Evolutionary conservation across 139 green algal species (phyloP).

Genomic region (Diplosphaera chodatii): DNA sequence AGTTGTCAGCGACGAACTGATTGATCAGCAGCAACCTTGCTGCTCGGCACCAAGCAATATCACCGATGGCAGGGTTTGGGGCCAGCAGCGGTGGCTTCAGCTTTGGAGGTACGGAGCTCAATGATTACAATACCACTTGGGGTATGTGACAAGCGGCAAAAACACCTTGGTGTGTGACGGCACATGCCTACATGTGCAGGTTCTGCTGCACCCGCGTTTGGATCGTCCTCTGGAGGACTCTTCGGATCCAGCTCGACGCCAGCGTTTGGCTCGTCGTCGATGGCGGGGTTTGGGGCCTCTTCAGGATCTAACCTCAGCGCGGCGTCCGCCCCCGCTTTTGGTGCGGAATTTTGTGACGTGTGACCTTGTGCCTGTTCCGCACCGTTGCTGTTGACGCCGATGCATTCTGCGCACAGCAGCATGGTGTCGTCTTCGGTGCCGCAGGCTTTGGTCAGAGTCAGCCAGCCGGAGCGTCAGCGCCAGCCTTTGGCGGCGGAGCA

Average conservation of each 20-base stretch:
- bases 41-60: neutral
- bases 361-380: too few relatives aligned
- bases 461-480: neutral
- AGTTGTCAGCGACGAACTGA: too few relatives aligned
- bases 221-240: neutral
- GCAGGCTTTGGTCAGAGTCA: neutral
- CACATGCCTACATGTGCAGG: too few relatives aligned
- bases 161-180: too few relatives aligned
- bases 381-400: too few relatives aligned
- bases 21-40: neutral
- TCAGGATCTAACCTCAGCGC: slow-evolving; percentile 1
- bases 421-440: too few relatives aligned
- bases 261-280: slow-evolving; percentile 1
- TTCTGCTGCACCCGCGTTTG: neutral
- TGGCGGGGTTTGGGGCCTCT: neutral
- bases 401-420: too few relatives aligned
- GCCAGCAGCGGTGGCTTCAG: neutral
- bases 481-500: slow-evolving; percentile 1
- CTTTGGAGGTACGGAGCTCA: neutral
- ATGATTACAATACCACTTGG: too few relatives aligned
- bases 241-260: neutral
- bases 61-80: neutral
- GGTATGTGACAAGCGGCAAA: too few relatives aligned
- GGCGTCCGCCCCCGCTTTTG: slow-evolving; percentile 7
- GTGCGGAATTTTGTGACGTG: neutral